phyloP scores from a whole-genome alignment of 306 rosid genomes.

The Prunus mongolica region DNA sequence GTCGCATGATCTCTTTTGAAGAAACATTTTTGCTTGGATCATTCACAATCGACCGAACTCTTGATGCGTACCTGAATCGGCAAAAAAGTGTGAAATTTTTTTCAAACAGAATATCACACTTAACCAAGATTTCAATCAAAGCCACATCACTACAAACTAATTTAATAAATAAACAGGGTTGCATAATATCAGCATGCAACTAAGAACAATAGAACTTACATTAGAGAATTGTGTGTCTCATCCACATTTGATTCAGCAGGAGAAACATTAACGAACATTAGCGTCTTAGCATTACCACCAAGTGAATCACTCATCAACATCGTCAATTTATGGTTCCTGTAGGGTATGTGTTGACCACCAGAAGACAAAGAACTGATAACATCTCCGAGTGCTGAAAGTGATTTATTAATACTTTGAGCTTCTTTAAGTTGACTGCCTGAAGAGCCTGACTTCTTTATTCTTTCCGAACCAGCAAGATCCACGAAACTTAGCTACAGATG shows the following conservation, averaged over 20 bases:
- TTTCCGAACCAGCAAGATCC: constrained; percentile 97
- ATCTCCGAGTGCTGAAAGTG: constrained; percentile 95
- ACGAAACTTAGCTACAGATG: constrained; percentile 80
- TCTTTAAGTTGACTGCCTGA: constrained; percentile 83
- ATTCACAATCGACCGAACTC: constrained; percentile 88
- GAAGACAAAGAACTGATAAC: constrained; percentile 84
- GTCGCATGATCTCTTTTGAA: constrained; percentile 77
- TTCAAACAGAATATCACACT: background rate
- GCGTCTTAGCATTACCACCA: constrained; percentile 95
- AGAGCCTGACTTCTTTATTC: constrained; percentile 92
- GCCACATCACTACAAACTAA: background rate
- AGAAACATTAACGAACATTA: constrained; percentile 92
- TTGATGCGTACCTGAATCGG: constrained; percentile 70
- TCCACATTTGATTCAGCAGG: constrained; percentile 85
- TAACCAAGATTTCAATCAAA: background rate
- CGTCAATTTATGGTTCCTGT: constrained; percentile 88
- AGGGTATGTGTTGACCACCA: constrained; percentile 88
- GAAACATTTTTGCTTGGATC: constrained; percentile 86
- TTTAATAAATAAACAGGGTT: background rate
- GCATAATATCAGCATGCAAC: too few relatives aligned
- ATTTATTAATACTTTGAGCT: constrained; percentile 97
- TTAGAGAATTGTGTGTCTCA: constrained; percentile 84
- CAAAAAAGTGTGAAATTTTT: background rate
- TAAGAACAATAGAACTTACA: constrained; percentile 40
- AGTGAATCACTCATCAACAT: constrained; percentile 98